Conservation (phyloP, 1,139 yeast genomes). For the Suhomyces bolitotheri region DNA sequence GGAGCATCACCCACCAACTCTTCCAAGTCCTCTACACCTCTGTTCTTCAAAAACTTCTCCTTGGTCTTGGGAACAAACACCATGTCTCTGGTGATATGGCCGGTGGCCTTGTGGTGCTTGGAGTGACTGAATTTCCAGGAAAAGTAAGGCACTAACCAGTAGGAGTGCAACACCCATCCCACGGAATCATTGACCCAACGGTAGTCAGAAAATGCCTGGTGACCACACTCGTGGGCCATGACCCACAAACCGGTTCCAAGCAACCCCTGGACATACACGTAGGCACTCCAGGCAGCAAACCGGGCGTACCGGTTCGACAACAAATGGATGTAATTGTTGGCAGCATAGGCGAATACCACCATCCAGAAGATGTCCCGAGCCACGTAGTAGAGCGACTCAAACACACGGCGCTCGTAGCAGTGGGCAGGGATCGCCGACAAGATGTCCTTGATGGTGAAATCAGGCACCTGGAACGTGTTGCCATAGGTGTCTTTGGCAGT, state of each 20-base stretch:
- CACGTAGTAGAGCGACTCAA: slow-evolving; percentile 61
- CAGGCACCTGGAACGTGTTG: slow-evolving; percentile 68
- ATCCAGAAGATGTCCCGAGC: slow-evolving; percentile 61
- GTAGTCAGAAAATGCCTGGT: slow-evolving; percentile 78
- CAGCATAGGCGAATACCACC: slow-evolving; percentile 51
- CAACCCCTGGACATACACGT: slow-evolving; percentile 55
- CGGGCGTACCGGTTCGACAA: slow-evolving; percentile 26
- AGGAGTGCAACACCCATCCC: slow-evolving; percentile 83
- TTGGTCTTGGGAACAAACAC: slow-evolving; percentile 76
- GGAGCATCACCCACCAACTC: slow-evolving; percentile 78
- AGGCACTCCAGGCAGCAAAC: slow-evolving; percentile 41
- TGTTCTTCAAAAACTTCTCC: slow-evolving; percentile 48
- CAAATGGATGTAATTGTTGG: slow-evolving; percentile 51
- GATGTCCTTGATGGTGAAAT: slow-evolving; percentile 70
- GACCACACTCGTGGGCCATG: slow-evolving; percentile 90
- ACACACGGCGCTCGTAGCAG: slow-evolving; percentile 66
- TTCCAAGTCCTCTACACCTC: slow-evolving; percentile 44
- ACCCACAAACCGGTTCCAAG: slow-evolving; percentile 84
- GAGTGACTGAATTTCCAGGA: slow-evolving; percentile 84
- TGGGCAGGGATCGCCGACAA: slow-evolving; percentile 72
- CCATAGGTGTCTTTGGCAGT: slow-evolving; percentile 64
- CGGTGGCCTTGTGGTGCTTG: slow-evolving; percentile 87
- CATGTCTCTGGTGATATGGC: slow-evolving; percentile 77
- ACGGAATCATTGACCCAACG: slow-evolving; percentile 67
- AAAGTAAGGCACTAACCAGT: slow-evolving; percentile 77